Conservation (phyloP, 2,329 filamentous ascomycete genomes). For the Alternaria arborescens region DNA sequence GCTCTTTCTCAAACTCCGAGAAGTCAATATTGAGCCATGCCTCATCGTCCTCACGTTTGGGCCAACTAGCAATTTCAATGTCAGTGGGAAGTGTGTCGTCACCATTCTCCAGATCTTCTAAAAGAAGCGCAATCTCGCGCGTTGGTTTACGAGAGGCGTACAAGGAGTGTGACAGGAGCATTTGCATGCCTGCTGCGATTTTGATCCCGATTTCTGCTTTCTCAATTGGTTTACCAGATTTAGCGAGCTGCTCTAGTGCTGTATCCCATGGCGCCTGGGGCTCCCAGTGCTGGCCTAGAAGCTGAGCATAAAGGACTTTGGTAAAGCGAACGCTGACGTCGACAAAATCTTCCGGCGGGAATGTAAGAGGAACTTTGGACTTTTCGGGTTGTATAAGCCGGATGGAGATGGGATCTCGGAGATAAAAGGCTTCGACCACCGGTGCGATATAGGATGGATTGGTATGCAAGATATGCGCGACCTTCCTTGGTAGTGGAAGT, state of each 20-base stretch:
- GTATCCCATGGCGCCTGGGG: conserved; percentile 66
- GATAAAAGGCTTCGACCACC: conserved; percentile 89
- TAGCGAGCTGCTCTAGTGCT: conserved; percentile 46
- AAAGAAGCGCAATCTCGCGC: conserved; percentile 76
- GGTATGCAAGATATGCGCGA: conserved; percentile 80
- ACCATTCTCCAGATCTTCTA: conserved; percentile 78
- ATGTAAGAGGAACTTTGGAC: conserved; percentile 62
- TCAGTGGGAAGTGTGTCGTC: conserved; percentile 76
- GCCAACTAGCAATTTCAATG: conserved; percentile 77
- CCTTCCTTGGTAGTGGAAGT: conserved; percentile 78
- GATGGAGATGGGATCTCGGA: conserved; percentile 81
- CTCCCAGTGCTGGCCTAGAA: conserved; percentile 83
- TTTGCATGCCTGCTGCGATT: conserved; percentile 87
- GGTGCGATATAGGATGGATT: conserved; percentile 80
- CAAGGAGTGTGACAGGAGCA: conserved; percentile 74
- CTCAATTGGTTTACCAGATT: conserved; percentile 47
- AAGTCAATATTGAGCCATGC: conserved; percentile 93
- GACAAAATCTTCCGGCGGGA: conserved; percentile 82
- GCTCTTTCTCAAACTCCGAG: conserved; percentile 83
- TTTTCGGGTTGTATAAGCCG: conserved; percentile 69
- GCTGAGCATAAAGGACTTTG: conserved; percentile 86
- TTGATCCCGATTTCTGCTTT: conserved; percentile 82
- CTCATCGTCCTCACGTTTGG: conserved; percentile 78
- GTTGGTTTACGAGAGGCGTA: conserved; percentile 73
- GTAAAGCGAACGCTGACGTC: conserved; percentile 83